These are phyloP conservation scores for Talaromyces sp. DNA, from an alignment of 2,329 filamentous ascomycete genomes.

Conservation along the genomic window DNA sequence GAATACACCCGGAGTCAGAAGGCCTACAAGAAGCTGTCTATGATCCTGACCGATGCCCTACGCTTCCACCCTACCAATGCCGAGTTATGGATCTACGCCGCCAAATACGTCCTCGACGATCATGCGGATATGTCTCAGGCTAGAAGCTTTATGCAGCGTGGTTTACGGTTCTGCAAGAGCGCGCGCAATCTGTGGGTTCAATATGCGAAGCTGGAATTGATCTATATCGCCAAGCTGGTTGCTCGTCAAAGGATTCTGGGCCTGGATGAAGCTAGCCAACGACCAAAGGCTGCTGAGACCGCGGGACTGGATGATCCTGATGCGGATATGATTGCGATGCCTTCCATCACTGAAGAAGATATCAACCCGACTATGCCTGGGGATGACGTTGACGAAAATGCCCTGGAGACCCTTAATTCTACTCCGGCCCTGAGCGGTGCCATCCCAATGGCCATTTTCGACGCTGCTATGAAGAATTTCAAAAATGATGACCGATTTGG, in stretches of 20 bases:
- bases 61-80: conserved; percentile 83
- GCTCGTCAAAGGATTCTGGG: conserved; percentile 70
- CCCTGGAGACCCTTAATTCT: conserved; percentile 65
- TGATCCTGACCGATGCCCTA: conserved; percentile 68
- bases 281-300: conserved; percentile 42
- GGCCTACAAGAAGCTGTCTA: conserved; percentile 62
- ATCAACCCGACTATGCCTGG: conserved; percentile 59
- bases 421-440: conserved; percentile 90
- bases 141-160: conserved; percentile 83
- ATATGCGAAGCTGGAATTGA: conserved; percentile 88
- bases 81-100: conserved; percentile 82
- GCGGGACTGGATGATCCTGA: conserved; percentile 48
- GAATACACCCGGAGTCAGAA: conserved; percentile 73
- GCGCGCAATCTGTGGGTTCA: conserved; percentile 80
- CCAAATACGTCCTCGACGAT: conserved; percentile 73
- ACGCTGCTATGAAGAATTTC: conserved; percentile 77
- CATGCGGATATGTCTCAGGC: conserved; percentile 87
- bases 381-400: conserved; percentile 55
- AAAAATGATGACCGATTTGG: conserved; percentile 68
- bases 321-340: conserved; percentile 61
- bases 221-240: conserved; percentile 82
- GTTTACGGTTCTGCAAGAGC: conserved; percentile 82
- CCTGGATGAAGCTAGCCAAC: conserved; percentile 52
- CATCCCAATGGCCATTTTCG: conserved; percentile 90
- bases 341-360: conserved; percentile 64